These are phyloP conservation scores for Penicillium sp. DNA, from an alignment of 2,329 filamentous ascomycete genomes.

Conservation along the genomic window DNA sequence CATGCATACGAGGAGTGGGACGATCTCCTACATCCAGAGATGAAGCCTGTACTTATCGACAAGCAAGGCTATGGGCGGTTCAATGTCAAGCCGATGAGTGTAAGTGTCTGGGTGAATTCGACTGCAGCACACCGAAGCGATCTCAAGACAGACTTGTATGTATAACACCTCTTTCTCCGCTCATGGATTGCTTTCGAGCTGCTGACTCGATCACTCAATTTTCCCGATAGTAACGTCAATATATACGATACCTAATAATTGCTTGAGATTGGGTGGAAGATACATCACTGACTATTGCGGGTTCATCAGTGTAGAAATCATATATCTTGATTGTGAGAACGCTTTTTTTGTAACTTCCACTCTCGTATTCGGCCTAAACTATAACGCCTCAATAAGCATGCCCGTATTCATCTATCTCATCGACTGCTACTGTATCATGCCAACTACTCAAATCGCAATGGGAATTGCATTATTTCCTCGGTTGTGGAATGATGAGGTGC, in stretches of 20 bases:
- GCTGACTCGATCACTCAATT: not conserved
- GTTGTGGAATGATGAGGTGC: not conserved
- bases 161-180: not conserved
- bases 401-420: not conserved
- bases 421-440: not conserved
- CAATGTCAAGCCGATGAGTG: constrained; percentile 52
- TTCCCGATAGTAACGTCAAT: constrained; percentile 8
- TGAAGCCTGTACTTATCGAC: constrained; percentile 58
- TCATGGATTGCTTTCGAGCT: not conserved
- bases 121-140: constrained; percentile 38
- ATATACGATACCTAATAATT: constrained; percentile 12
- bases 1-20: constrained; percentile 63
- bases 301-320: not conserved
- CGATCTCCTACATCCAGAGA: constrained; percentile 57
- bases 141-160: constrained; percentile 16
- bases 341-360: not conserved
- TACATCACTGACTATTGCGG: not conserved
- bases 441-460: not conserved
- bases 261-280: not conserved
- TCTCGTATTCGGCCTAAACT: not conserved
- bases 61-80: constrained; percentile 60
- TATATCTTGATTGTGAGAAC: not conserved
- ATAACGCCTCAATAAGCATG: not conserved
- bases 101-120: constrained; percentile 62
- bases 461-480: not conserved